These are phyloP conservation scores for Arthrinium puccinioides DNA, from an alignment of 2,329 filamentous ascomycete genomes.

Conservation along the genomic window DNA sequence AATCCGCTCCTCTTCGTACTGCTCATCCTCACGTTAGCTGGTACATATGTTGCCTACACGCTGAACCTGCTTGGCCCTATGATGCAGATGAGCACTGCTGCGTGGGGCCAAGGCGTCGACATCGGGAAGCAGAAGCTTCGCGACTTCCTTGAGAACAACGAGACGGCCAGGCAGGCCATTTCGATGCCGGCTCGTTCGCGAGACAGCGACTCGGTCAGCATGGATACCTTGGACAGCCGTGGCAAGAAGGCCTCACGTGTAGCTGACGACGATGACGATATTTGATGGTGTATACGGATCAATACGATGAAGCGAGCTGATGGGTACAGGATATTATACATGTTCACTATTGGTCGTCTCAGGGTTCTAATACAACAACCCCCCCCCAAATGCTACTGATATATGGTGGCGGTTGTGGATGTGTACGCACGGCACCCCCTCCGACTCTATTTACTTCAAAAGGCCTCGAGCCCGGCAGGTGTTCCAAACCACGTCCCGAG, in stretches of 20 bases:
- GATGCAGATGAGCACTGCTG: conserved; percentile 88
- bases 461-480: conserved; percentile 60
- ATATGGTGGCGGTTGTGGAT: too few relatives aligned
- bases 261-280: conserved; percentile 49
- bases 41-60: conserved; percentile 82
- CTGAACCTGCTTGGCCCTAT: conserved; percentile 96
- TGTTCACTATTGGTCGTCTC: conserved; percentile 4
- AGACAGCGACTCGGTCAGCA: conserved; percentile 41
- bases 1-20: conserved; percentile 93
- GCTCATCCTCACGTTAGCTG: conserved; percentile 67
- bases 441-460: conserved; percentile 37
- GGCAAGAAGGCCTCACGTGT: conserved; percentile 42
- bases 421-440: neutral
- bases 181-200: conserved; percentile 52
- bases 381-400: neutral
- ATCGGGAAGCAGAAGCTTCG: conserved; percentile 87
- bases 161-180: conserved; percentile 76
- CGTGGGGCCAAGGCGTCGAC: conserved; percentile 76
- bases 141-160: conserved; percentile 83
- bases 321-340: conserved; percentile 4
- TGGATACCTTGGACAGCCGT: conserved; percentile 53
- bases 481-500: conserved; percentile 77
- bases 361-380: conserved; percentile 3
- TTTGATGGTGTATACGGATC: conserved; percentile 24
- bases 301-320: neutral